These are phyloP conservation scores for Basidiobolus heterosporus DNA, from an alignment of 371 early-diverging fungal genomes.

Conservation along the genomic window DNA sequence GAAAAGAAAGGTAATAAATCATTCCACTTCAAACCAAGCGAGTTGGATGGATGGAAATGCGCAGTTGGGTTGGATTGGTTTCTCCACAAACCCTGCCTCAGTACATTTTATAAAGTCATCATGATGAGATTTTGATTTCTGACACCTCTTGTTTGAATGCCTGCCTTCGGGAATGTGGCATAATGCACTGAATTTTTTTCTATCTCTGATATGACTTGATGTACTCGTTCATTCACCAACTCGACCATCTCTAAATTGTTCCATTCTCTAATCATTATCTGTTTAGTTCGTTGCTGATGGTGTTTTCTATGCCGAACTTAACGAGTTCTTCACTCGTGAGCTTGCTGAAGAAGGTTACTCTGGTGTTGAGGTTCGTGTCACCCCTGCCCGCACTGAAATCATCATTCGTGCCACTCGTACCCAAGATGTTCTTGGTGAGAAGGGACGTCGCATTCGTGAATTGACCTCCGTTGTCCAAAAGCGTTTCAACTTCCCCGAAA, in stretches of 20 bases:
- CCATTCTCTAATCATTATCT: no score
- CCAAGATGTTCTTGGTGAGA: slow-evolving; percentile 95
- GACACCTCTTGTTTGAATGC: slow-evolving; percentile 12
- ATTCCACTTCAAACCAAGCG: not conserved
- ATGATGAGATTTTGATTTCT: slow-evolving; percentile 1
- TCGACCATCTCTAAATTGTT: no score
- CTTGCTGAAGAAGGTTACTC: slow-evolving; percentile 78
- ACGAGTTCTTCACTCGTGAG: slow-evolving; percentile 95
- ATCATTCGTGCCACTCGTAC: slow-evolving; percentile 98
- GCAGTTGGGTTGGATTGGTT: no score
- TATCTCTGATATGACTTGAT: no score
- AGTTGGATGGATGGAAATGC: no score
- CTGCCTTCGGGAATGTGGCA: slow-evolving; percentile 2
- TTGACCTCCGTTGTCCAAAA: slow-evolving; percentile 95
- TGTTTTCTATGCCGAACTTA: slow-evolving; percentile 98
- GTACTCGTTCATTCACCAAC: no score
- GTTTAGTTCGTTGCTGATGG: slow-evolving; percentile 94
- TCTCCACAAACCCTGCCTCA: no score
- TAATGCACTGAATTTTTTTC: slow-evolving; percentile 5
- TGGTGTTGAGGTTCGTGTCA: slow-evolving; percentile 96
- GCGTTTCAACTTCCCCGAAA: slow-evolving; percentile 96
- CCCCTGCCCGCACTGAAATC: slow-evolving; percentile 97
- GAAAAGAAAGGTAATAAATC: slow-evolving; percentile 7
- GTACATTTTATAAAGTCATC: no score
- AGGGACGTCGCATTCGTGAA: slow-evolving; percentile 97